Conservation (phyloP, 441 rosid genomes). For the Brassica hybrid region DNA sequence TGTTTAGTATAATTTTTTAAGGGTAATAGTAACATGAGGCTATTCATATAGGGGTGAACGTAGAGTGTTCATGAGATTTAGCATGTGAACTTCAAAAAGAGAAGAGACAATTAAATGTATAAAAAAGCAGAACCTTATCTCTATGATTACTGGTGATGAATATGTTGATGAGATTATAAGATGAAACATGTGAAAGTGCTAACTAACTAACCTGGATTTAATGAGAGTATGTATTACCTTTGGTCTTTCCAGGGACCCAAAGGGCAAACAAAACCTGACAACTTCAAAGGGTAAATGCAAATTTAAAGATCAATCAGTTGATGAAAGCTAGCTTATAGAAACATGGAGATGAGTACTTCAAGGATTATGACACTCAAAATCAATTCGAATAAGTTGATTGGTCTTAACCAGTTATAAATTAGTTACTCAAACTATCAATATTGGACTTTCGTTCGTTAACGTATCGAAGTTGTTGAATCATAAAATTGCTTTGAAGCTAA, state of each 20-base stretch:
- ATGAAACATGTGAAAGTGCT: constrained; percentile 43
- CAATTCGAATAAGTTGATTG: too few species aligned
- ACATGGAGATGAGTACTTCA: not conserved
- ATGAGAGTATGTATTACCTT: constrained; percentile 28
- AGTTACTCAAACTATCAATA: too few species aligned
- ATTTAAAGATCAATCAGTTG: not conserved
- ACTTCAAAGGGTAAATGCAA: constrained; percentile 1
- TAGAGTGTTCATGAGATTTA: constrained; percentile 11
- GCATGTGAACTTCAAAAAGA: constrained; percentile 35
- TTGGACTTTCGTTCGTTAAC: too few species aligned
- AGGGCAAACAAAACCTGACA: constrained; percentile 21
- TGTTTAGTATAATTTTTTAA: not conserved
- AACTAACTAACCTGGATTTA: constrained; percentile 37
- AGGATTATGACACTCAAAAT: too few species aligned
- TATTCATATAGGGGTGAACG: constrained; percentile 33
- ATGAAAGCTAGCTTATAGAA: not conserved
- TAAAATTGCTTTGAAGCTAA: too few species aligned
- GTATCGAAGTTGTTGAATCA: too few species aligned
- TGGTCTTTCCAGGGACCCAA: constrained; percentile 18
- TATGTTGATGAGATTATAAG: constrained; percentile 33
- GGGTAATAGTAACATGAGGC: constrained; percentile 26
- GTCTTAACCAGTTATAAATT: too few species aligned
- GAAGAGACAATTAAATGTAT: constrained; percentile 16
- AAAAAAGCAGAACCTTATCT: constrained; percentile 27
- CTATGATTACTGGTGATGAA: constrained; percentile 3